Evolutionary conservation across 164 flowering plant genomes (phyloP), one percentile per base, ranked within the genome.

Genomic region (Dillenia suffruticosa): DNA sequence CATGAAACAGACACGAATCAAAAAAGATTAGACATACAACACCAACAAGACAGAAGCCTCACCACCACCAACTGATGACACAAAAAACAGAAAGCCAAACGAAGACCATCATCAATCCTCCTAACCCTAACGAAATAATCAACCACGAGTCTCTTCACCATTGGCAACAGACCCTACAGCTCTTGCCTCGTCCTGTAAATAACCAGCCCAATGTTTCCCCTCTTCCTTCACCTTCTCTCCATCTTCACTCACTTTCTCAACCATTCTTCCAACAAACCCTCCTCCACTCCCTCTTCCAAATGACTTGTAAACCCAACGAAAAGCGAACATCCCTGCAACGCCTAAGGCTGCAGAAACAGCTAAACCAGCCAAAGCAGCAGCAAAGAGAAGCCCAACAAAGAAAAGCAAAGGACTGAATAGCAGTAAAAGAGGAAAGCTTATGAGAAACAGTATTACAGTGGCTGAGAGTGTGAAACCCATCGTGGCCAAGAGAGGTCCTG

Each of bases 391-490:
- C 3, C 19, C 67, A 8, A 73, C 70, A 10, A 54, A 14, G 24
- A 75, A 17, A 45, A 78, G 45, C 26, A 70, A 10, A 5, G 81
- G 81, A 48, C 79, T 65, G 68, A 70, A 67, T 26, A 78, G 50
- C 40, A 78, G 14, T 19, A 70, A 59, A 19, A 75, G 67, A 2
- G 79, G 81, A 2, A 68, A 67, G 24, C n/a, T 57, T n/a, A 75
- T 8, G 12, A 78, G 49, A 0, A 75, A 57, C 46, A 70, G 58
- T 11, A 67, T 65, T 45, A 60, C 46, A 9, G 74, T 49, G 1
- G 68, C 64, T 7, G 75, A 9, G 15, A 78, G 62, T 47, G 61
- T 65, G 51, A 72, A 56, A 9, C 70, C 68, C 68, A 62, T 67
- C 62, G 70, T 59, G 8, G 66, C 66, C 8, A 74, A 32, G 0